phyloP scores from a whole-genome alignment of 306 rosid genomes.

The Clitoria ternatea region DNA sequence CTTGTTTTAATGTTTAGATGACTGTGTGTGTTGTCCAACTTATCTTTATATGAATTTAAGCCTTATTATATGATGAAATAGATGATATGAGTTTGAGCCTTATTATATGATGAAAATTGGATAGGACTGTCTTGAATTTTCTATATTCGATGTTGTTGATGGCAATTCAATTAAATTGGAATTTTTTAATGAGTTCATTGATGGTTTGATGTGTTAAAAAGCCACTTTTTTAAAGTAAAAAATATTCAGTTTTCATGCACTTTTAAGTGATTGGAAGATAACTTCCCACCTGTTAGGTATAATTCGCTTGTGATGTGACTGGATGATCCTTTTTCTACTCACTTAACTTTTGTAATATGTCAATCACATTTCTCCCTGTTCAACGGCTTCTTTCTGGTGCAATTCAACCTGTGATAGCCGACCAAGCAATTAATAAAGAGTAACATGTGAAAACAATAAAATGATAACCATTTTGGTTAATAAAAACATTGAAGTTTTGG shows the following conservation, averaged over 20 bases:
- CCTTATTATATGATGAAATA: not conserved
- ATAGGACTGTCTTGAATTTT: not conserved
- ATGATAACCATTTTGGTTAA: conserved; percentile 11
- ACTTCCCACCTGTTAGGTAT: conserved; percentile 21
- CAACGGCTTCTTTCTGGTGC: conserved; percentile 22
- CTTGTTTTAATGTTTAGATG: conserved; percentile 15
- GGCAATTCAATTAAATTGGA: not conserved
- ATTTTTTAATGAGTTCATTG: not conserved
- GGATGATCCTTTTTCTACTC: not conserved
- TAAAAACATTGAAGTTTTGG: conserved; percentile 1
- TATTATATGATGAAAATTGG: not conserved
- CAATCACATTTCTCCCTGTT: not conserved
- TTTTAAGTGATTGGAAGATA: conserved; percentile 18
- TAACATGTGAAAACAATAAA: not conserved
- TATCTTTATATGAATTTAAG: conserved; percentile 17
- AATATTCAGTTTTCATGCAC: conserved; percentile 4
- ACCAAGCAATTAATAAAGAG: conserved; percentile 12
- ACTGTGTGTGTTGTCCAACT: not conserved
- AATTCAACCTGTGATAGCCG: conserved; percentile 19
- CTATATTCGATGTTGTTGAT: not conserved
- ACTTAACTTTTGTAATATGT: conserved; percentile 6
- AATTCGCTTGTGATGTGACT: conserved; percentile 29
- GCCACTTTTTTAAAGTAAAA: not conserved
- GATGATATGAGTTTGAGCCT: conserved; percentile 14
- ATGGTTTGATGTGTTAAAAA: not conserved